These are phyloP conservation scores for Polychaeton citri DNA, from an alignment of 2,329 filamentous ascomycete species.

Conservation along the genomic window DNA sequence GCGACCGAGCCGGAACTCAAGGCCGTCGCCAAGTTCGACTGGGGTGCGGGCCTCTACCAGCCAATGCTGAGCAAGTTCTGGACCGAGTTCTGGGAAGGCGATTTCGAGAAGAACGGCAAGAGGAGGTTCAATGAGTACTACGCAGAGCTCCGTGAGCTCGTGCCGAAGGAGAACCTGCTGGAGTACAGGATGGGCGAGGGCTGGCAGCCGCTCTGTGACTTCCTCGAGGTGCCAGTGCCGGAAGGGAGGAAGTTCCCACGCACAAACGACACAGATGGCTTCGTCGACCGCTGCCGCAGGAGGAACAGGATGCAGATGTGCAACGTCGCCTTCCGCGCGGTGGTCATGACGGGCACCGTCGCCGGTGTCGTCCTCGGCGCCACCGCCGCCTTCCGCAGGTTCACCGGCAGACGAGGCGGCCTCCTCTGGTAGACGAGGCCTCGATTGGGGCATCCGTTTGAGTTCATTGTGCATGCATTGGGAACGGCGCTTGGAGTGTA, in stretches of 20 bases:
- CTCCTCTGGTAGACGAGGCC: conserved; percentile 1
- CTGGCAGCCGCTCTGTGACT: conserved; percentile 42
- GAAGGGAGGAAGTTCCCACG: conserved; percentile 36
- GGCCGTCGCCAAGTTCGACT: conserved; percentile 42
- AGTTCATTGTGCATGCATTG: no score
- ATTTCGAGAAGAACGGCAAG: conserved; percentile 53
- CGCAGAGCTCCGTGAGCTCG: conserved; percentile 34
- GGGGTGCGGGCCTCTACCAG: conserved; percentile 55
- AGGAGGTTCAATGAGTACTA: conserved; percentile 47
- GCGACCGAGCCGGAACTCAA: conserved; percentile 49
- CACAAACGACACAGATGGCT: conserved; percentile 41
- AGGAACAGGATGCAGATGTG: conserved; percentile 44
- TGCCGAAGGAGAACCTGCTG: conserved; percentile 37
- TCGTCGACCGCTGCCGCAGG: conserved; percentile 40
- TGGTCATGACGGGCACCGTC: conserved; percentile 36
- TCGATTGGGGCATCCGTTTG: no score
- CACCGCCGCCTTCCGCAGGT: conserved; percentile 21
- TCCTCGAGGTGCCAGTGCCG: conserved; percentile 39
- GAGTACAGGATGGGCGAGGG: conserved; percentile 42
- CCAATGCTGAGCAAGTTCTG: conserved; percentile 57
- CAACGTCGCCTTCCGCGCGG: conserved; percentile 38
- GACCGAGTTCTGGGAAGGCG: conserved; percentile 53
- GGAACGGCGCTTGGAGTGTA: no score
- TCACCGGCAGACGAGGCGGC: conserved; percentile 15
- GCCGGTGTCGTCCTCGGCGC: conserved; percentile 28